Percentiles rank a stretch among this genome's conserved stretches.
Evolutionary conservation across 208 protist species (phyloP).

Genomic region (Jaenimonas drosophilae): DNA sequence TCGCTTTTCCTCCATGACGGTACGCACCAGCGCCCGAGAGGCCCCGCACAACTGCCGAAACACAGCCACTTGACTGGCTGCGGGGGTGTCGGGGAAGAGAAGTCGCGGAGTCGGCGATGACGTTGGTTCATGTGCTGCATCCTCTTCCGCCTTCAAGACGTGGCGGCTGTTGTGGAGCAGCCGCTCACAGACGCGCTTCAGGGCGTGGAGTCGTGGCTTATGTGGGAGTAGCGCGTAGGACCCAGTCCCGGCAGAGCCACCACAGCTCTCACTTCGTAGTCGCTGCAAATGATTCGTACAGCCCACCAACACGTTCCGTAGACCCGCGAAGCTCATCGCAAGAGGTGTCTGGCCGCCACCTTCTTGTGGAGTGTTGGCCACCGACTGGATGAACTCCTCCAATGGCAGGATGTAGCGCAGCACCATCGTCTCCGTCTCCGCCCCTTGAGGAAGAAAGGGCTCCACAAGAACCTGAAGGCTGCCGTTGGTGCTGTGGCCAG

Average conservation of each 20-base stretch:
- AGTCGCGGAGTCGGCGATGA: background rate
- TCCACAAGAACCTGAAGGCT: too few relatives aligned
- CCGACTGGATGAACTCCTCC: too few relatives aligned
- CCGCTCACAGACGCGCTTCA: slow-evolving; percentile 54
- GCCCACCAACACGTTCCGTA: slow-evolving; percentile 22
- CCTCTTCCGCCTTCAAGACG: slow-evolving; percentile 1
- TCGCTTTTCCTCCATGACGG: slow-evolving; percentile 70
- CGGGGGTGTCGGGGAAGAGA: background rate
- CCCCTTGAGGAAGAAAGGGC: too few relatives aligned
- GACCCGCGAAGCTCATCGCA: slow-evolving; percentile 30
- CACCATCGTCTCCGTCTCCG: too few relatives aligned
- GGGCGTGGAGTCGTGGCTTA: slow-evolving; percentile 63
- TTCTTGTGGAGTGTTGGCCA: background rate
- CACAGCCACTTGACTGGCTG: slow-evolving; percentile 31
- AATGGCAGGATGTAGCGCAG: too few relatives aligned
- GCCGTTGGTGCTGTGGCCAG: too few relatives aligned
- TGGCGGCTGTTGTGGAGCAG: slow-evolving; percentile 28
- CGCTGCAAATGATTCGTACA: slow-evolving; percentile 24
- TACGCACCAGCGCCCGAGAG: slow-evolving; percentile 49
- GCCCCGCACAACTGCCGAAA: slow-evolving; percentile 40
- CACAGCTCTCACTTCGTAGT: slow-evolving; percentile 29
- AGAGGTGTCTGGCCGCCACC: slow-evolving; percentile 2
- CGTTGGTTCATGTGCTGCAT: background rate
- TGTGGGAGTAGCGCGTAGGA: slow-evolving; percentile 52
- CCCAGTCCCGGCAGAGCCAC: too few relatives aligned